phyloP scores from a whole-genome alignment of 345 rosid genomes.

The Carallia pectinifolia region DNA sequence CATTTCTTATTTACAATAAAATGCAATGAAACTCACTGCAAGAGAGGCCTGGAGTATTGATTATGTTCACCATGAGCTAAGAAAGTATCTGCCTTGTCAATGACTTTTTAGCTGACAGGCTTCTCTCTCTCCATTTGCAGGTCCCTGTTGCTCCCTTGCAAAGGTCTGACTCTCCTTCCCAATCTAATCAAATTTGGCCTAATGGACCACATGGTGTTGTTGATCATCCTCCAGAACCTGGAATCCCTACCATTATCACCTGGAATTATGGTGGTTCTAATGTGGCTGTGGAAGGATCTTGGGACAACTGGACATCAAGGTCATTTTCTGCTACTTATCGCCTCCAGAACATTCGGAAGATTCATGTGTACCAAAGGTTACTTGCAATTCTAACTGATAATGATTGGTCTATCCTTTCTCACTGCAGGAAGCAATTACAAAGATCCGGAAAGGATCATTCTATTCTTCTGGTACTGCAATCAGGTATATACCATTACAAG shows the following conservation, averaged over 20 bases:
- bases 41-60: no score
- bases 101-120: slow-evolving; percentile 19
- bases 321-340: slow-evolving; percentile 13
- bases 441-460: slow-evolving; percentile 83
- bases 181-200: slow-evolving; percentile 44
- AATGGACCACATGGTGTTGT: slow-evolving; percentile 46
- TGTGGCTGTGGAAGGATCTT: slow-evolving; percentile 85
- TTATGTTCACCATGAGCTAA: no score
- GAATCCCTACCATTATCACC: slow-evolving; percentile 71
- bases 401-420: slow-evolving; percentile 15
- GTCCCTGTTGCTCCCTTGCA: slow-evolving; percentile 65
- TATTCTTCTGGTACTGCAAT: slow-evolving; percentile 69
- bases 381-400: not conserved
- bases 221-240: slow-evolving; percentile 48
- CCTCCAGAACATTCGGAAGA: not conserved
- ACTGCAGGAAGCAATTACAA: slow-evolving; percentile 67
- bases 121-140: slow-evolving; percentile 34
- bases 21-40: not conserved
- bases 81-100: not conserved
- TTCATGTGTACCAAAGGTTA: not conserved
- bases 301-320: slow-evolving; percentile 93
- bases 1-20: no score
- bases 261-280: slow-evolving; percentile 91
- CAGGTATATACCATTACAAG: slow-evolving; percentile 83
- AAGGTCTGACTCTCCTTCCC: slow-evolving; percentile 43